These are phyloP conservation scores for Phylloporus scabripes DNA, from an alignment of 768 basidiomycete species.

Conservation along the genomic window DNA sequence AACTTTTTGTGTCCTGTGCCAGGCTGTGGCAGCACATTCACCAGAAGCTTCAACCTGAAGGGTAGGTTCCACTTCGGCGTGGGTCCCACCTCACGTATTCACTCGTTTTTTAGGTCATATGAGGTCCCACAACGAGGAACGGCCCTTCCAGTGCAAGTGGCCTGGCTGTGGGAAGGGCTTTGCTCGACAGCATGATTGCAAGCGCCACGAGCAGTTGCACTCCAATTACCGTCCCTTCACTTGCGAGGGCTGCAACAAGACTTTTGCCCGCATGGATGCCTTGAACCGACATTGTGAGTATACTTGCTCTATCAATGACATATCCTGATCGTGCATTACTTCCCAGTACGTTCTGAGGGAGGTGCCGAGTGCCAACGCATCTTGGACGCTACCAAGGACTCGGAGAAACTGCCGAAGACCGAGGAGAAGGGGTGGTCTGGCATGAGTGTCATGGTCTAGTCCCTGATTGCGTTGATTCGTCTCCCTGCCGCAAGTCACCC, in stretches of 20 bases:
- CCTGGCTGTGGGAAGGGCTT: constrained; percentile 94
- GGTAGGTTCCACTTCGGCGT: constrained; percentile 40
- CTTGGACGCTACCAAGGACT: constrained; percentile 32
- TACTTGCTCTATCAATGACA: not conserved
- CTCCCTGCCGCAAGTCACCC: constrained; percentile 14
- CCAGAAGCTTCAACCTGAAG: constrained; percentile 89
- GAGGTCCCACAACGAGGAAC: constrained; percentile 91
- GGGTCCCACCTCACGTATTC: constrained; percentile 8
- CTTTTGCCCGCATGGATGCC: constrained; percentile 93
- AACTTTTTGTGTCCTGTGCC: constrained; percentile 79
- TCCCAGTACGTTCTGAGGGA: constrained; percentile 70
- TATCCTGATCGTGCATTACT: not conserved
- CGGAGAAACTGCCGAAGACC: constrained; percentile 23
- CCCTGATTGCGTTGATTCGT: constrained; percentile 4
- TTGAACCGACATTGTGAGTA: constrained; percentile 86
- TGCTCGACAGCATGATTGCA: constrained; percentile 93
- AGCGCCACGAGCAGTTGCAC: constrained; percentile 92
- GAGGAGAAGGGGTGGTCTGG: constrained; percentile 31
- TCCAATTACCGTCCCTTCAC: constrained; percentile 88
- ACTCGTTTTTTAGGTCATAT: constrained; percentile 61
- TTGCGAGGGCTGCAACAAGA: constrained; percentile 89
- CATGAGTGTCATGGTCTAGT: constrained; percentile 31
- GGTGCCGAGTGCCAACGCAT: constrained; percentile 65
- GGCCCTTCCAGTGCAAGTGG: constrained; percentile 93
- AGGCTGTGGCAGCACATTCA: constrained; percentile 84